phyloP scores from a whole-genome alignment of 169 alveolate genomes.

The Eimeria acervulina region DNA sequence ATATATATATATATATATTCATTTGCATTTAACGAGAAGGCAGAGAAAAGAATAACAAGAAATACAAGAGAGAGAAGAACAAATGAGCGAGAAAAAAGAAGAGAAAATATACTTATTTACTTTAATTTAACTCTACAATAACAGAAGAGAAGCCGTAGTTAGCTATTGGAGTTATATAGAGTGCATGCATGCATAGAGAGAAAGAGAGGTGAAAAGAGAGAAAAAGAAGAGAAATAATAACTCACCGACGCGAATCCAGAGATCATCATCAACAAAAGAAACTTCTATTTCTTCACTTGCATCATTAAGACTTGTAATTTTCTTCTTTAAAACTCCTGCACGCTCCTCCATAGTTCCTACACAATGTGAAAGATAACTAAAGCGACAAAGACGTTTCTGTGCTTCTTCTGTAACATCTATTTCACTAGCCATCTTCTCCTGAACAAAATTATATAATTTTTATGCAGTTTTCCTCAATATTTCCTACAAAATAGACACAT shows the following conservation, averaged over 20 bases:
- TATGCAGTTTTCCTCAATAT: no score
- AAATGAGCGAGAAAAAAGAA: no score
- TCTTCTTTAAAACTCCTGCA: conserved; percentile 53
- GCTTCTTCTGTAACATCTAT: no score
- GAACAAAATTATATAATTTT: no score
- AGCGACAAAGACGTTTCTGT: no score
- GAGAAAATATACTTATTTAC: no score
- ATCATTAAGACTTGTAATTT: conserved; percentile 35
- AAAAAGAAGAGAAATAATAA: background rate
- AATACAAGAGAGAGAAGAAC: no score
- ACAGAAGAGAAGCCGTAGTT: background rate
- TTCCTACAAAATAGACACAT: no score
- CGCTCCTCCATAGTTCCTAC: conserved; percentile 47
- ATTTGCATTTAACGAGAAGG: background rate
- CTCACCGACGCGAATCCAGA: conserved; percentile 63
- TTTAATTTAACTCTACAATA: background rate
- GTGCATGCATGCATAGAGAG: background rate
- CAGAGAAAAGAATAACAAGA: background rate
- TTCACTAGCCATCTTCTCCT: no score
- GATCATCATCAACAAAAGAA: conserved; percentile 60
- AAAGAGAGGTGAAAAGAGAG: background rate
- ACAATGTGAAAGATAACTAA: background rate
- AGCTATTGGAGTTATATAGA: background rate
- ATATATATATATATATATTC: background rate
- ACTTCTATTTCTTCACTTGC: conserved; percentile 80